Conservation (phyloP, 257 asterid species). For the Scutellaria baicalensis region DNA sequence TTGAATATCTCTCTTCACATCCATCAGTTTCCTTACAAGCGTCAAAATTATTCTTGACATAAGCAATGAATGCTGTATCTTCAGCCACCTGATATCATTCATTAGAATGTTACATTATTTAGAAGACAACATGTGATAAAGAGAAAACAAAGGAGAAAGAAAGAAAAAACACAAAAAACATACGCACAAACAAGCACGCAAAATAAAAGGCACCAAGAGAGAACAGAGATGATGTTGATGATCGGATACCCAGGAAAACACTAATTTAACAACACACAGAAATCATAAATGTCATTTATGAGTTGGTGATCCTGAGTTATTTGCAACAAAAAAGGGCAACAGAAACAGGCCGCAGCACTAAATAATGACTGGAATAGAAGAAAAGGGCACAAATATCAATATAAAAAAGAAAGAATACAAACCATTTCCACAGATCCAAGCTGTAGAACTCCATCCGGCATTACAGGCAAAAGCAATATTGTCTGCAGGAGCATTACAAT, state of each 20-base stretch:
- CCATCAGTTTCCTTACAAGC: constrained; percentile 24
- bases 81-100: constrained; percentile 63
- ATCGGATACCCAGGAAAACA: not conserved
- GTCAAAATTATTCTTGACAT: constrained; percentile 29
- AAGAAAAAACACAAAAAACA: not conserved
- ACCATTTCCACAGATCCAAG: constrained; percentile 85
- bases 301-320: not conserved
- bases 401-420: constrained; percentile 16
- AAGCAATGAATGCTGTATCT: constrained; percentile 39
- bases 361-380: not conserved
- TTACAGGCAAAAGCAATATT: constrained; percentile 70
- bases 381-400: not conserved
- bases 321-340: not conserved
- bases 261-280: not conserved
- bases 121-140: not conserved
- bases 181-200: too few species aligned
- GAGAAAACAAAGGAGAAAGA: not conserved
- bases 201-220: not conserved
- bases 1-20: constrained; percentile 5
- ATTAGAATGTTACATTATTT: not conserved
- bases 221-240: not conserved
- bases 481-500: constrained; percentile 55
- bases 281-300: too few species aligned
- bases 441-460: constrained; percentile 77
- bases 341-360: not conserved